Conservation (phyloP, 2,329 filamentous ascomycete species). For the Teratosphaeriaceae sp. region DNA sequence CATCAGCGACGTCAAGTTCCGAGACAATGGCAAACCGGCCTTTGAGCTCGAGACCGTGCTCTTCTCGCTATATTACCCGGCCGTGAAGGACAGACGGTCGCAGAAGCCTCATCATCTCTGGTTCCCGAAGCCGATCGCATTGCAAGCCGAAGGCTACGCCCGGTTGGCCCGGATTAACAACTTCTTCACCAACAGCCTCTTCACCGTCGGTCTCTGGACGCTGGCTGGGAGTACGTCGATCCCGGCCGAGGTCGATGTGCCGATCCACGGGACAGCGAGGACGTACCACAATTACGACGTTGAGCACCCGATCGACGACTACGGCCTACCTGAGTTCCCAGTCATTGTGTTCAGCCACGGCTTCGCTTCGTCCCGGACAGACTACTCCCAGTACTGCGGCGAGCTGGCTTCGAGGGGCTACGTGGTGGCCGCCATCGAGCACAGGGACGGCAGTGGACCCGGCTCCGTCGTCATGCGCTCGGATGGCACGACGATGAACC, state of each 20-base stretch:
- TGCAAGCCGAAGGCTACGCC: constrained; percentile 36
- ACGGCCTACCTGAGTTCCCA: constrained; percentile 43
- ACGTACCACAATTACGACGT: constrained; percentile 29
- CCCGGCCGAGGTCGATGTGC: constrained; percentile 34
- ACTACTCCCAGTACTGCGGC: constrained; percentile 57
- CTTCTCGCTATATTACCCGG: constrained; percentile 60
- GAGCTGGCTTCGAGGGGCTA: constrained; percentile 62
- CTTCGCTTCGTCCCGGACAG: constrained; percentile 56
- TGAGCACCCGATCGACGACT: constrained; percentile 34
- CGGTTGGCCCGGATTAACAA: constrained; percentile 35
- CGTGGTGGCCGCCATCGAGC: constrained; percentile 58
- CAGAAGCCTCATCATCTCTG: constrained; percentile 32
- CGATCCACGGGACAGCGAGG: constrained; percentile 37
- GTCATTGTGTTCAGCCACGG: constrained; percentile 62
- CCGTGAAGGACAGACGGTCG: constrained; percentile 31
- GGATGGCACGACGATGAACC: constrained; percentile 26
- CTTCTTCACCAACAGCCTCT: constrained; percentile 30
- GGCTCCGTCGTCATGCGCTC: constrained; percentile 49
- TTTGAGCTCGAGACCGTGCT: constrained; percentile 54
- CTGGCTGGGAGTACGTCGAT: constrained; percentile 37
- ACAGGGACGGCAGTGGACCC: constrained; percentile 58
- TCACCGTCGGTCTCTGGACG: constrained; percentile 36
- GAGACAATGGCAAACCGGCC: constrained; percentile 37
- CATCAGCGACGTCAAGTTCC: constrained; percentile 32
- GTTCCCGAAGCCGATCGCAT: constrained; percentile 38